Conservation (phyloP, 371 early-diverging fungal genomes). For the Apophysomyces variabilis region DNA sequence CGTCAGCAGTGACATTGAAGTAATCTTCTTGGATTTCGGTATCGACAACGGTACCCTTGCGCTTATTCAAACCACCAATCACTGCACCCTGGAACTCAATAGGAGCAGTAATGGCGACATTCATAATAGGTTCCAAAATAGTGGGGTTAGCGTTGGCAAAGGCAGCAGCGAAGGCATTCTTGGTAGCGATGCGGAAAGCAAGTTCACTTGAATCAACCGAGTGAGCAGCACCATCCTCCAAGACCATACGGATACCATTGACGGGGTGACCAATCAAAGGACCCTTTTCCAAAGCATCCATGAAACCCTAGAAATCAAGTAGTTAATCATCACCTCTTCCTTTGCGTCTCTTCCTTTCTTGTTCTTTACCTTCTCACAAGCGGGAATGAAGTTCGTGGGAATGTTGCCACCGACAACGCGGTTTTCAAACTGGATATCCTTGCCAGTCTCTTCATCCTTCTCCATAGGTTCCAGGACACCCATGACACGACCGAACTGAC, state of each 20-base stretch:
- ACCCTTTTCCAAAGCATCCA: slow-evolving; percentile 92
- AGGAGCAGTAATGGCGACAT: slow-evolving; percentile 90
- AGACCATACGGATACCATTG: slow-evolving; percentile 86
- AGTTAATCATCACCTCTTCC: slow-evolving; percentile 19
- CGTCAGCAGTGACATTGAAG: slow-evolving; percentile 83
- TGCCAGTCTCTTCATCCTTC: slow-evolving; percentile 55
- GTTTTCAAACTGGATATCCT: slow-evolving; percentile 68
- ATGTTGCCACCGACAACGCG: slow-evolving; percentile 94
- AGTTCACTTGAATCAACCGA: slow-evolving; percentile 96
- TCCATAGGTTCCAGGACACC: slow-evolving; percentile 92
- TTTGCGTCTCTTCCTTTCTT: background rate
- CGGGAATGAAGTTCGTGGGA: slow-evolving; percentile 93
- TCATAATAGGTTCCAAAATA: slow-evolving; percentile 97
- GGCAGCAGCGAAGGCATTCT: slow-evolving; percentile 90
- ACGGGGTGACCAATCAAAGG: slow-evolving; percentile 92
- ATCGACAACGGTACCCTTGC: slow-evolving; percentile 94
- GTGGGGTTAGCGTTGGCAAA: slow-evolving; percentile 81
- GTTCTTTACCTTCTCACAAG: slow-evolving; percentile 81
- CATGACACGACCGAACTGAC: slow-evolving; percentile 93
- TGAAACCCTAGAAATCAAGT: slow-evolving; percentile 66
- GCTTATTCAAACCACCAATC: slow-evolving; percentile 93
- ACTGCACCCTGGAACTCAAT: slow-evolving; percentile 94
- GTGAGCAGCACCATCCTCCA: slow-evolving; percentile 95
- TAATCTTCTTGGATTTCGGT: slow-evolving; percentile 95
- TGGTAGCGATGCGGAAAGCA: slow-evolving; percentile 93